Evolutionary conservation across 2,329 filamentous ascomycete genomes (phyloP), one percentile per base, ranked within the genome.

Genomic region (Arthrobotrys sinensis): DNA sequence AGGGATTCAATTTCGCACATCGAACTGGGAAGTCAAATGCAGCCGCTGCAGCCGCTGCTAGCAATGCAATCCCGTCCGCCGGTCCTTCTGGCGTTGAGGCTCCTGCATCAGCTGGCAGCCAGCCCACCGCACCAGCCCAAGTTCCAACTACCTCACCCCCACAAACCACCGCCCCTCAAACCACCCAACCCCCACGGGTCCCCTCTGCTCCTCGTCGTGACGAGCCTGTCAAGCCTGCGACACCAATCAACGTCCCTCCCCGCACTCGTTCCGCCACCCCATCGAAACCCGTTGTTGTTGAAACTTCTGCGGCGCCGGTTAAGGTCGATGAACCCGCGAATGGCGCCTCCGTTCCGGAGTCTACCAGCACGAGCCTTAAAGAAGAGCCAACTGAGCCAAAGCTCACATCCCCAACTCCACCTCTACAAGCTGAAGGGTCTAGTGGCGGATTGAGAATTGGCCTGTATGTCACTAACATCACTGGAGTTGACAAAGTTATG

Each of bases 1-100:
- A 99, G 83, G 96, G 96, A 48, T 99, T 99, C 89, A 99, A 99
- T 88, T 99, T 99, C 85, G 94, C 96, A 24, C 96, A 99, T 85
- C 92, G 96, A 82, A 93, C 92, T 80, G 91, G 92, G 72, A 98
- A 98, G 87, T 79, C 83, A 34, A 81, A 76, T 80, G 52, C 81
- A 82, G 62, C 80, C 85, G 45, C 46, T 7, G 19, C 63, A 1
- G 48, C 60, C 1, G 53, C 70, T 14, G 50, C 36, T n/a, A 64
- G 68, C n/a, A 36, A 11, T 60, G 16, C 76, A n/a, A 50, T 28
- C 11, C 79, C 81, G 64, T n/a, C 69, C 24, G 16, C 19, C 32
- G 63, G 28, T 16, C 81, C 81, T 63, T 64, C 69, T 12, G 80
- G 80, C 57, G 36, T 28, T 19, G 55, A 60, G 16, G 80, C 83